Conservation (phyloP, 768 basidiomycete species). For the Leucosporidium creatinivorum region DNA sequence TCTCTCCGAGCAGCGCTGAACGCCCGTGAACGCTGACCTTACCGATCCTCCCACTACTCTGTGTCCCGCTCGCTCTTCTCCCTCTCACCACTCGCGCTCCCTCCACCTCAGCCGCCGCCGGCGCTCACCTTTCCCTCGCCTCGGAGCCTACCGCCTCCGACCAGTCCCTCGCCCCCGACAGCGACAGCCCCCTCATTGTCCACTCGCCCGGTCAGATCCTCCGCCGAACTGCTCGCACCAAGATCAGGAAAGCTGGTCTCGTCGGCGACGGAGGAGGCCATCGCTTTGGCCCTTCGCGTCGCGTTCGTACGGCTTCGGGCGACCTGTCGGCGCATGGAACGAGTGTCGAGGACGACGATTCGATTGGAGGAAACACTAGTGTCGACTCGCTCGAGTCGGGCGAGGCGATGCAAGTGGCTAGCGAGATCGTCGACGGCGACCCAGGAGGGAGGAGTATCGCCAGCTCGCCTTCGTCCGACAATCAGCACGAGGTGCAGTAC, state of each 20-base stretch:
- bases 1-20: too few species aligned
- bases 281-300: constrained; percentile 57
- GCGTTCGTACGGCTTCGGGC: constrained; percentile 39
- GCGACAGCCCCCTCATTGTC: constrained; percentile 64
- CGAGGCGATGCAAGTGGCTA: neutral
- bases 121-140: too few species aligned
- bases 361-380: neutral
- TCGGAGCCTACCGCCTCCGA: neutral
- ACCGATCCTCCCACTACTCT: too few species aligned
- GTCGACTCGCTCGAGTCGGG: neutral
- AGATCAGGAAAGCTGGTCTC: constrained; percentile 78
- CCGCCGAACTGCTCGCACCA: constrained; percentile 84
- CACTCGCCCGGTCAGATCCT: constrained; percentile 79
- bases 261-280: constrained; percentile 73
- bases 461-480: neutral
- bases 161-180: neutral
- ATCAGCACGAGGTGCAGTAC: neutral
- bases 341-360: neutral
- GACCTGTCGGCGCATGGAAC: neutral
- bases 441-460: constrained; percentile 1
- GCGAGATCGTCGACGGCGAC: constrained; percentile 15
- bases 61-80: neutral
- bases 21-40: too few species aligned
- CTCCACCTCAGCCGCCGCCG: too few species aligned
- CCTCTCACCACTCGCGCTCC: too few species aligned